A percentile compares a stretch with the other conserved stretches of the same genome.
phyloP scores from a whole-genome alignment of 179 eudicot genomes.

The Beta lomatogona region DNA sequence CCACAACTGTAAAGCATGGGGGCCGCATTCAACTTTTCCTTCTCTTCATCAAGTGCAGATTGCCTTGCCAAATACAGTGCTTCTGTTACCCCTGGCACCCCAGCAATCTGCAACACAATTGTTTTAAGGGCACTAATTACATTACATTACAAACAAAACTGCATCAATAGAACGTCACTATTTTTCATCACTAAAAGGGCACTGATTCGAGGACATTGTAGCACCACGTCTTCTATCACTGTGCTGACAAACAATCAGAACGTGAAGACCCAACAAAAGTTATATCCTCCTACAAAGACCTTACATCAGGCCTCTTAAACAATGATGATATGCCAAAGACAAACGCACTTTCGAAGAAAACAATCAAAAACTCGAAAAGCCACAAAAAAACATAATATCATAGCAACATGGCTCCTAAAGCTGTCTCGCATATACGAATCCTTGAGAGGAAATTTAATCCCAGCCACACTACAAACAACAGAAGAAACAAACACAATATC shows the following conservation, averaged over 20 bases:
- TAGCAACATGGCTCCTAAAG: neutral
- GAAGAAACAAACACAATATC: neutral
- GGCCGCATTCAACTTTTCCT: conserved; percentile 52
- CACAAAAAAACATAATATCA: neutral
- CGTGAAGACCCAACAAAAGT: neutral
- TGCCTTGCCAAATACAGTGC: conserved; percentile 75
- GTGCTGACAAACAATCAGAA: neutral
- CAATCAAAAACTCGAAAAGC: neutral
- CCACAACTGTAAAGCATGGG: conserved; percentile 91
- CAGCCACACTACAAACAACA: neutral
- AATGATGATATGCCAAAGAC: neutral
- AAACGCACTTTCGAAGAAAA: neutral
- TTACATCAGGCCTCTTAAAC: neutral
- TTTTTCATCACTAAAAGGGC: neutral
- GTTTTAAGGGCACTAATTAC: no score
- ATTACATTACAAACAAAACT: neutral
- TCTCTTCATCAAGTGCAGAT: conserved; percentile 78
- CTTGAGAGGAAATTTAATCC: neutral
- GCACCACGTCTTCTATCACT: neutral
- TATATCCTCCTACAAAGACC: neutral
- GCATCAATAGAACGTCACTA: neutral
- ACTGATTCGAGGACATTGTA: neutral
- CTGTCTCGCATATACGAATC: neutral
- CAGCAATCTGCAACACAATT: conserved; percentile 61
- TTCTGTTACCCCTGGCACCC: conserved; percentile 96